Evolutionary conservation across 495 filamentous ascomycete species (phyloP).

Genomic region (Neurospora sp.): DNA sequence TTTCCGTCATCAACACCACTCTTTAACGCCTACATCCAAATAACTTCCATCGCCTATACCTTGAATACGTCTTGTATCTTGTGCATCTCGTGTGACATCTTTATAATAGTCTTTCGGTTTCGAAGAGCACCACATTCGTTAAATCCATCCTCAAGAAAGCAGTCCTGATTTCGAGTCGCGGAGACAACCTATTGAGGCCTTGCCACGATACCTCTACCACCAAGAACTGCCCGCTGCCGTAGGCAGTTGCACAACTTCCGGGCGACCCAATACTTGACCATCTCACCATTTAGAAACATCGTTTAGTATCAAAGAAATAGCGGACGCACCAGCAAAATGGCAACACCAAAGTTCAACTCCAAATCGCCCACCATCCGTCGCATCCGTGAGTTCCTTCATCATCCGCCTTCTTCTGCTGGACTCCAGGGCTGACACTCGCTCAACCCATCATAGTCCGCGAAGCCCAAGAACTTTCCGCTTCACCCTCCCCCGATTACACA

Average conservation of each 20-base stretch:
- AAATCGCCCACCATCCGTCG: slow-evolving; percentile 75
- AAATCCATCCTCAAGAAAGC: not conserved
- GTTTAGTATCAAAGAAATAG: not conserved
- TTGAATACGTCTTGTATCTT: not conserved
- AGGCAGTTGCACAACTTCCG: not conserved
- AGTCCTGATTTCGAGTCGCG: not conserved
- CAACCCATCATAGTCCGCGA: slow-evolving; percentile 55
- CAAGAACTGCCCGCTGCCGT: not conserved
- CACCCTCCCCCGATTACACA: slow-evolving; percentile 71
- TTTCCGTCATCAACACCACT: not conserved
- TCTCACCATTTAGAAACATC: not conserved
- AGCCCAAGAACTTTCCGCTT: slow-evolving; percentile 68
- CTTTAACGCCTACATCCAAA: not conserved
- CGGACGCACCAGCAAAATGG: slow-evolving; percentile 2
- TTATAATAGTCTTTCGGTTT: not conserved
- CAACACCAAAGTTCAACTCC: slow-evolving; percentile 49
- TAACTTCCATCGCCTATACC: not conserved
- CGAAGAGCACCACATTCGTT: not conserved
- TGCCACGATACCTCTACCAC: not conserved
- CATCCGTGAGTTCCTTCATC: slow-evolving; percentile 45
- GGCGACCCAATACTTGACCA: not conserved
- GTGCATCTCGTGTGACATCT: not conserved
- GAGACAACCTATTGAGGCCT: not conserved
- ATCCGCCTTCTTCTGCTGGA: slow-evolving; percentile 2
- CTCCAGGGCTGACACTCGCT: slow-evolving; percentile 18